Evolutionary conservation across 1,284 basidiomycete species (phyloP).

Genomic region (Laetiporus sulphureus): DNA sequence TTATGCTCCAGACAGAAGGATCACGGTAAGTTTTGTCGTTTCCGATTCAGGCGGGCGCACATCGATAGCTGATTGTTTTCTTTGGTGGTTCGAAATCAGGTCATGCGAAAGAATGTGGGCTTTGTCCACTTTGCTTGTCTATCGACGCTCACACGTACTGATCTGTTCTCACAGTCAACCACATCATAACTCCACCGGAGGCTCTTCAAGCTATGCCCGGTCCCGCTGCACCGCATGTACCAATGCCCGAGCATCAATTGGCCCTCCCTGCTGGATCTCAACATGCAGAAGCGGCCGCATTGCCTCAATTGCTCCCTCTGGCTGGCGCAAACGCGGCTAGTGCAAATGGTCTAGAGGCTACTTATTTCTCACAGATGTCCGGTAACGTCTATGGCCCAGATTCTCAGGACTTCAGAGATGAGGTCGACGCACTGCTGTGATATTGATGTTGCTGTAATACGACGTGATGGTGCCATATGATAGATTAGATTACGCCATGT

Average conservation of each 20-base stretch:
- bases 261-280: too few species aligned
- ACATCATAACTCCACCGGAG: constrained; percentile 31
- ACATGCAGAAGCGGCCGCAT: not conserved
- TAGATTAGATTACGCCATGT: too few species aligned
- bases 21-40: constrained; percentile 40
- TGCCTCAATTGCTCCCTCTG: not conserved
- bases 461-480: too few species aligned
- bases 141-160: constrained; percentile 1
- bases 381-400: constrained; percentile 10
- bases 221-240: too few species aligned
- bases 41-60: not conserved
- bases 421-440: constrained; percentile 24
- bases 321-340: constrained; percentile 1
- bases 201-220: too few species aligned
- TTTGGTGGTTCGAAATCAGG: constrained; percentile 26
- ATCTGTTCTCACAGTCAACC: constrained; percentile 34
- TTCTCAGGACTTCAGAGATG: constrained; percentile 21
- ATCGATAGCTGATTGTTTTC: not conserved
- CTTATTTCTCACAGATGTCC: constrained; percentile 6
- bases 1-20: constrained; percentile 54
- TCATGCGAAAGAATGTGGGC: constrained; percentile 67
- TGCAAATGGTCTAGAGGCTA: constrained; percentile 6
- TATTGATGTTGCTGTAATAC: not conserved
- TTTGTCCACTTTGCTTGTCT: constrained; percentile 7
- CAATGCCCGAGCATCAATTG: too few species aligned